A percentile compares a stretch with the other conserved stretches of the same genome.
phyloP scores from a whole-genome alignment of 768 basidiomycete genomes.

The Auricularia sp. region DNA sequence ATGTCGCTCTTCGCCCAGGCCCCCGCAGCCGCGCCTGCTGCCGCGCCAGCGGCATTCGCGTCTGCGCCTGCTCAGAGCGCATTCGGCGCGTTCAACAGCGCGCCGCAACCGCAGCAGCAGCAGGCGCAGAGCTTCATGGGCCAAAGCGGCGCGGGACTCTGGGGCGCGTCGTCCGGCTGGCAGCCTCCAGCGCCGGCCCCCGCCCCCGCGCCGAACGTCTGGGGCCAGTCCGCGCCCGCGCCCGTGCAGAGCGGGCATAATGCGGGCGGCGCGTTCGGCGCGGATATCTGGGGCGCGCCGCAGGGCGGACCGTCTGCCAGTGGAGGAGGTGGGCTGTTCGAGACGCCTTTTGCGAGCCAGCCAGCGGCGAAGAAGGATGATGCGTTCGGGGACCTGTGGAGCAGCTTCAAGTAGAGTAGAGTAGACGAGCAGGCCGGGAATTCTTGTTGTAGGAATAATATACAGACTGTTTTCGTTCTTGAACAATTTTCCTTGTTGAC shows the following conservation, averaged over 20 bases:
- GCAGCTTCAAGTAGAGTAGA: conserved; percentile 52
- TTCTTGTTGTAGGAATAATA: neutral
- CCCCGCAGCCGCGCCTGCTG: conserved; percentile 19
- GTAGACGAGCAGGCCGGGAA: no score
- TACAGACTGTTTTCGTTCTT: neutral
- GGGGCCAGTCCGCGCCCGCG: conserved; percentile 5
- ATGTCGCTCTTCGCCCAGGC: conserved; percentile 64
- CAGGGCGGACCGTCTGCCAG: conserved; percentile 14
- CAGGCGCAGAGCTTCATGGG: neutral
- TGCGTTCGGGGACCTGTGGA: conserved; percentile 76
- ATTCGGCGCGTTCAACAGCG: conserved; percentile 3
- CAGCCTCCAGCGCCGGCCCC: neutral
- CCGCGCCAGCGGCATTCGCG: conserved; percentile 16
- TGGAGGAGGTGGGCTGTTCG: conserved; percentile 20
- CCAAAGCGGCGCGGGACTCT: conserved; percentile 1
- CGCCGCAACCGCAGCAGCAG: neutral
- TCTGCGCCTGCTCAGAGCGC: conserved; percentile 7
- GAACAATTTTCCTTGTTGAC: no score
- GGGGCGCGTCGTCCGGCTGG: neutral
- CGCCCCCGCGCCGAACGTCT: conserved; percentile 17
- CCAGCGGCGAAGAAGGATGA: conserved; percentile 56
- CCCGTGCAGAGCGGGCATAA: conserved; percentile 2
- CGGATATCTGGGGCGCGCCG: conserved; percentile 47
- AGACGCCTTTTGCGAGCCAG: conserved; percentile 20
- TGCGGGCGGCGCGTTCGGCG: neutral